Conservation (phyloP, 495 filamentous ascomycete species). For the Daldinia bambusicola region DNA sequence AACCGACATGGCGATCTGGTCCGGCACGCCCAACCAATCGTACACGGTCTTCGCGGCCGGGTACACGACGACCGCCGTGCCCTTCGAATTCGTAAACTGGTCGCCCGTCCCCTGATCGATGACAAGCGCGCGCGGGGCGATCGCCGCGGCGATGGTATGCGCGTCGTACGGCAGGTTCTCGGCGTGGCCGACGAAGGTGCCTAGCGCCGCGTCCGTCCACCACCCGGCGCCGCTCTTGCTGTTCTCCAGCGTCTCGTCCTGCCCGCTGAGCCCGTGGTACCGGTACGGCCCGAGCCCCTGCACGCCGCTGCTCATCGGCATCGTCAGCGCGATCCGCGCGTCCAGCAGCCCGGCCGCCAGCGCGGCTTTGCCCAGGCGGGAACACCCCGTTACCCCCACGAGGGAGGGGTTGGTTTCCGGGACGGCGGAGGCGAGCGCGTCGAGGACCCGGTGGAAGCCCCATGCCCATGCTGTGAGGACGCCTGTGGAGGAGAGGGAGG, state of each 20-base stretch:
- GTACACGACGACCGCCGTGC: constrained; percentile 60
- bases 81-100: constrained; percentile 63
- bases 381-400: constrained; percentile 64
- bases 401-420: constrained; percentile 60
- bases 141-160: constrained; percentile 63
- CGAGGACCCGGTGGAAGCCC: constrained; percentile 64
- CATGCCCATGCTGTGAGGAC: constrained; percentile 64
- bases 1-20: constrained; percentile 62
- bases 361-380: constrained; percentile 62
- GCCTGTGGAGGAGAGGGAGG: constrained; percentile 42
- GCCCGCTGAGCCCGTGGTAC: constrained; percentile 61
- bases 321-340: constrained; percentile 63
- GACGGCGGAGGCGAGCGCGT: constrained; percentile 60
- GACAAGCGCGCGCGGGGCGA: constrained; percentile 63
- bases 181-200: constrained; percentile 60
- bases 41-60: constrained; percentile 64
- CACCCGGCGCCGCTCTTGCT: constrained; percentile 64
- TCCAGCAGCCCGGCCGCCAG: constrained; percentile 64
- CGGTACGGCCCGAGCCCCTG: constrained; percentile 64
- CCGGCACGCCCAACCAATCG: constrained; percentile 60
- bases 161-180: constrained; percentile 63
- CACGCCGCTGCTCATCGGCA: constrained; percentile 65
- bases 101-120: constrained; percentile 63
- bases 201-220: constrained; percentile 61
- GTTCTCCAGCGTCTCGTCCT: constrained; percentile 66